Evolutionary conservation across 306 rosid species (phyloP).

Genomic region (Castanea crenata): DNA sequence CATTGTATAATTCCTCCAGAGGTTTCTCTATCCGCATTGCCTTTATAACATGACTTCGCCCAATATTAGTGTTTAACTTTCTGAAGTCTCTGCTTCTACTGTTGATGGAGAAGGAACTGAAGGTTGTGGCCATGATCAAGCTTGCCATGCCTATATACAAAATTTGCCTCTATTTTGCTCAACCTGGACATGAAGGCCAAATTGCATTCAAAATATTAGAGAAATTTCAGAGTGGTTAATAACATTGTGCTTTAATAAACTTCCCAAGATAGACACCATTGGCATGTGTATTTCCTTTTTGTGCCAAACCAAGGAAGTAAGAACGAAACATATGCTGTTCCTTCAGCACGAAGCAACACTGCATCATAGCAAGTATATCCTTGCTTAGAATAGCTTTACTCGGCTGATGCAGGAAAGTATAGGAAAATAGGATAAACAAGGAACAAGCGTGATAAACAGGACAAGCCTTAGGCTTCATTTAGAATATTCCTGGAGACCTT

Average conservation of each 20-base stretch:
- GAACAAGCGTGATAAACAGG: too few species aligned
- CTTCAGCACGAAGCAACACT: neutral
- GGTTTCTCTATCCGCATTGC: constrained; percentile 67
- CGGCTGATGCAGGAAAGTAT: too few species aligned
- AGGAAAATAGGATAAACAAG: too few species aligned
- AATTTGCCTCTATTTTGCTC: neutral
- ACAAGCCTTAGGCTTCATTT: too few species aligned
- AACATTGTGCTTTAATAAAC: neutral
- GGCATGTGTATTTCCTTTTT: neutral
- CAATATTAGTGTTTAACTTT: constrained; percentile 13
- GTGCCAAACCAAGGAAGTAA: neutral
- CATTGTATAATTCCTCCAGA: constrained; percentile 75
- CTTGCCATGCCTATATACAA: constrained; percentile 45
- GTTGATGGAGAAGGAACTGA: constrained; percentile 37
- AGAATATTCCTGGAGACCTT: too few species aligned
- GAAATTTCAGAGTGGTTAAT: neutral
- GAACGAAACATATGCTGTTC: neutral
- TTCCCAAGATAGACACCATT: neutral
- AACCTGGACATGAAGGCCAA: constrained; percentile 5
- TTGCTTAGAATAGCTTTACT: neutral
- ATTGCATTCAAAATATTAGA: constrained; percentile 16
- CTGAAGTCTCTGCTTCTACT: constrained; percentile 22
- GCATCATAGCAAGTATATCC: neutral
- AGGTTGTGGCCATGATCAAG: constrained; percentile 36
- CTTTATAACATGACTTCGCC: constrained; percentile 33